These are phyloP conservation scores for Rhodotorula toruloides DNA, from an alignment of 768 basidiomycete species.

Conservation along the genomic window DNA sequence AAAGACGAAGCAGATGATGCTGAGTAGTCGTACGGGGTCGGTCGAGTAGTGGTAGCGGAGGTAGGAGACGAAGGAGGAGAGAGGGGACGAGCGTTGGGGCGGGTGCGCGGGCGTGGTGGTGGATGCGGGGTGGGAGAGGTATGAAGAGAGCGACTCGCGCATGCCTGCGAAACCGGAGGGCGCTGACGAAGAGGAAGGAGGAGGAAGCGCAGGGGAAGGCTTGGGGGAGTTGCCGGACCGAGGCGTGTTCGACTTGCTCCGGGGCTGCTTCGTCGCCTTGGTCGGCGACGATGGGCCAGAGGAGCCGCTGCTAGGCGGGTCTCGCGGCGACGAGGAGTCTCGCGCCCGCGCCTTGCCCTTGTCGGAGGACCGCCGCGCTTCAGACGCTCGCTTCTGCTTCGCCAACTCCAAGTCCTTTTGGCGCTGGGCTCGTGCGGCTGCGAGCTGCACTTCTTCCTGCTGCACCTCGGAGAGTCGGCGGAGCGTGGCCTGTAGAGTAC, in stretches of 20 bases:
- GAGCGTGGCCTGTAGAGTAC: slow-evolving; percentile 1
- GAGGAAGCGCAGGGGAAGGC: too few species aligned
- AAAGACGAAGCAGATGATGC: slow-evolving; percentile 9
- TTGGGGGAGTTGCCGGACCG: not conserved
- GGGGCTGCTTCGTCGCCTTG: slow-evolving; percentile 7
- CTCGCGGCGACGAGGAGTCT: not conserved
- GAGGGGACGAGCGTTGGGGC: not conserved
- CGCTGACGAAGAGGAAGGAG: too few species aligned
- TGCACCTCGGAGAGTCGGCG: slow-evolving; percentile 8
- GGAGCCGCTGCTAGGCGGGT: not conserved
- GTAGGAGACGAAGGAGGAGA: not conserved
- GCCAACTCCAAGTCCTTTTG: slow-evolving; percentile 21
- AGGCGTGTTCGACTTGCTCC: not conserved
- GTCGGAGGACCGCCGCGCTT: not conserved
- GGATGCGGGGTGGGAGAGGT: slow-evolving; percentile 12
- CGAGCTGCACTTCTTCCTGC: not conserved
- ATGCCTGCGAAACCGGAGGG: slow-evolving; percentile 8
- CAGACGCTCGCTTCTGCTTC: slow-evolving; percentile 10
- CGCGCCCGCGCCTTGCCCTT: slow-evolving; percentile 21
- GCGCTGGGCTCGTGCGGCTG: slow-evolving; percentile 1
- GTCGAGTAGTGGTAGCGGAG: slow-evolving; percentile 17
- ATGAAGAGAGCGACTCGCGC: slow-evolving; percentile 7
- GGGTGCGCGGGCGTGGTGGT: not conserved
- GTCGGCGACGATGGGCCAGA: slow-evolving; percentile 10
- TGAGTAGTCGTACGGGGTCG: slow-evolving; percentile 25